Conservation (phyloP, 257 asterid genomes). For the Fraxinus cuspidata region DNA sequence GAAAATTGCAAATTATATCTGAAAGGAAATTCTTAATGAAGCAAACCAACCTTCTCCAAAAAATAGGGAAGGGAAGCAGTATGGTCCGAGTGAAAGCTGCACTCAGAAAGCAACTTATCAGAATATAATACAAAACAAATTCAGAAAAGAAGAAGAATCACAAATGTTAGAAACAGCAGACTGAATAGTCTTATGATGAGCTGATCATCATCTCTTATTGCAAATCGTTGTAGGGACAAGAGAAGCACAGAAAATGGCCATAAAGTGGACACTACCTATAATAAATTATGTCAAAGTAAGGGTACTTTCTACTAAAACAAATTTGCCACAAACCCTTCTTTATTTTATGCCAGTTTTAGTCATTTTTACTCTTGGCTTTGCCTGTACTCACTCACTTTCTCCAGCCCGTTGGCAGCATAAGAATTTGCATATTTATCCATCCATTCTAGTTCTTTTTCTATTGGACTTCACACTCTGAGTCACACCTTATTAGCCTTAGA, state of each 20-base stretch:
- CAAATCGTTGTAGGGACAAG: too few relatives aligned
- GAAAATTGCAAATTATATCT: conserved; percentile 20
- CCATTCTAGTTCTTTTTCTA: neutral
- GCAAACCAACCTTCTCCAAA: conserved; percentile 74
- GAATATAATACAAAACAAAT: conserved; percentile 6
- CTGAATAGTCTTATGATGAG: too few relatives aligned
- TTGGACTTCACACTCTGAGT: neutral
- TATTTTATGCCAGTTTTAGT: neutral
- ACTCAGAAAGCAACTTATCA: conserved; percentile 23
- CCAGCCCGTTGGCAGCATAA: neutral
- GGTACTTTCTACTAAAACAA: too few relatives aligned
- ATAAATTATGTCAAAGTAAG: too few relatives aligned
- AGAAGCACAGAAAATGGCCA: too few relatives aligned
- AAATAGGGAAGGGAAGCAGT: conserved; percentile 99
- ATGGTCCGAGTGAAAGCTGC: conserved; percentile 99
- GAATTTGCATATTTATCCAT: neutral
- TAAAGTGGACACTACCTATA: too few relatives aligned
- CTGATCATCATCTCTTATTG: too few relatives aligned
- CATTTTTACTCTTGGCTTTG: neutral
- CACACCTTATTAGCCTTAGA: neutral
- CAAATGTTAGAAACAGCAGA: conserved; percentile 1
- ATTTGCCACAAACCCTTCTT: too few relatives aligned
- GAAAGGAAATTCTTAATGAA: conserved; percentile 22
- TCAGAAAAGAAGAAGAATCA: conserved; percentile 14
- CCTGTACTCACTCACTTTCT: neutral